Conservation (phyloP, 2,329 filamentous ascomycete genomes). For the Venturia pyrina region DNA sequence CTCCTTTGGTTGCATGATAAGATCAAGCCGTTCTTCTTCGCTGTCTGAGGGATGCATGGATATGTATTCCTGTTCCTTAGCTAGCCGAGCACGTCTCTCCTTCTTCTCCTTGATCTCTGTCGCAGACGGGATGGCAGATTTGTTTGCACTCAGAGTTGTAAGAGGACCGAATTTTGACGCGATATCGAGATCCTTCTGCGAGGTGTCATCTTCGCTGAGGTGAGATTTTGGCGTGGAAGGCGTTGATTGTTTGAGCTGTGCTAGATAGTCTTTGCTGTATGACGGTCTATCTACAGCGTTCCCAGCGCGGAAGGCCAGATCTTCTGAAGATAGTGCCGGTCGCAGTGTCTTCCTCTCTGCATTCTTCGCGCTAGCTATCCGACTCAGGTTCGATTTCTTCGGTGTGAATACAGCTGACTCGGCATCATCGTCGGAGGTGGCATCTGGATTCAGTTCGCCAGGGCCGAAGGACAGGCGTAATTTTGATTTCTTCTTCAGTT, state of each 20-base stretch:
- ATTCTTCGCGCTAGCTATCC: constrained; percentile 57
- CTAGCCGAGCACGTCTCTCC: constrained; percentile 71
- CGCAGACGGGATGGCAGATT: constrained; percentile 60
- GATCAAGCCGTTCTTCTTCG: constrained; percentile 27
- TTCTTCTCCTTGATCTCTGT: constrained; percentile 87
- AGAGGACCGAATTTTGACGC: constrained; percentile 47
- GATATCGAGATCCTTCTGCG: constrained; percentile 41
- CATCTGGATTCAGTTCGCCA: constrained; percentile 43
- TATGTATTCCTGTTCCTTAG: constrained; percentile 60
- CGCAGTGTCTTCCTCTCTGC: constrained; percentile 47
- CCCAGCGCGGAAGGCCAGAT: constrained; percentile 36
- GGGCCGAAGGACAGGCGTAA: constrained; percentile 70
- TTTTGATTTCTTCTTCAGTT: constrained; percentile 60
- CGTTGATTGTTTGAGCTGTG: constrained; percentile 76
- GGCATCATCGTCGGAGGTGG: constrained; percentile 40
- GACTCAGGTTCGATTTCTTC: constrained; percentile 52
- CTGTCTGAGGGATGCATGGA: constrained; percentile 36
- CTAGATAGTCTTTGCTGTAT: constrained; percentile 80
- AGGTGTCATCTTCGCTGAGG: constrained; percentile 25
- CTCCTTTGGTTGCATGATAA: constrained; percentile 8
- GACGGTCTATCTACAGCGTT: constrained; percentile 58
- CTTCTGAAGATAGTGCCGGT: constrained; percentile 36
- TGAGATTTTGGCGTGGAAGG: constrained; percentile 65
- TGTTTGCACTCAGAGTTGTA: constrained; percentile 19
- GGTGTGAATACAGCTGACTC: constrained; percentile 47